Evolutionary conservation across 768 basidiomycete species (phyloP), one percentile per base, ranked within the genome.

Genomic region (Russula compacta): DNA sequence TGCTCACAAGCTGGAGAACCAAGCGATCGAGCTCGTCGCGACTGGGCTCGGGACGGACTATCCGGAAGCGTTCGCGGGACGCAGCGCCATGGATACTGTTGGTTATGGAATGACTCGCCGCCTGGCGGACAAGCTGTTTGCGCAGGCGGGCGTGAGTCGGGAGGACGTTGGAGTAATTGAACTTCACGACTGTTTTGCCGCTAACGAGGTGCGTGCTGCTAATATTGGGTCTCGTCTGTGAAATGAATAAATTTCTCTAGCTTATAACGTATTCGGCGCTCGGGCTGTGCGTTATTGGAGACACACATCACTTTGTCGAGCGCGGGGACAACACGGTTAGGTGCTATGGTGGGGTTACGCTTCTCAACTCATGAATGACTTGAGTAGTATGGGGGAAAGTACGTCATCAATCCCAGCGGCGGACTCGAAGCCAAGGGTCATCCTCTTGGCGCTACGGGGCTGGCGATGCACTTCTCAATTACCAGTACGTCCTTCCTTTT

Each of bases 351-450:
- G 7, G 24, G 6, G 8, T 51, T 12, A n/a, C 47, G 36, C 2
- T 19, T 14, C 40, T 53, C 39, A 55, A 29, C 43, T 61, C 29
- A 56, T n/a, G n/a, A 44, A 29, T 29, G n/a, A 32, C 12, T 44
- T 43, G 36, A 4, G 15, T 56, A 89, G 86, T 90, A 89, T 60
- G 90, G 87, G 19, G 90, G 92, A 5, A 89, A 89, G 72, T 93
- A 81, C 53, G 87, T 93, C 17, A 74, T 93, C 39, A 92, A 93
- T 66, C 88, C 91, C 0, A 88, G 85, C 53, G 91, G 91, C 29
- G 91, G 91, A 0, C 78, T 93, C 15, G 88, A 93, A 69, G 87
- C 89, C n/a, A 93, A 92, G 69, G 91, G 91, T 3, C 89, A 92
- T 68, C 90, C 91, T 2, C 78, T 92, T 19, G 89, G 89, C 42